Evolutionary conservation across 108 stramenopile species (phyloP).

Genomic region (Asterionellopsis glacialis): DNA sequence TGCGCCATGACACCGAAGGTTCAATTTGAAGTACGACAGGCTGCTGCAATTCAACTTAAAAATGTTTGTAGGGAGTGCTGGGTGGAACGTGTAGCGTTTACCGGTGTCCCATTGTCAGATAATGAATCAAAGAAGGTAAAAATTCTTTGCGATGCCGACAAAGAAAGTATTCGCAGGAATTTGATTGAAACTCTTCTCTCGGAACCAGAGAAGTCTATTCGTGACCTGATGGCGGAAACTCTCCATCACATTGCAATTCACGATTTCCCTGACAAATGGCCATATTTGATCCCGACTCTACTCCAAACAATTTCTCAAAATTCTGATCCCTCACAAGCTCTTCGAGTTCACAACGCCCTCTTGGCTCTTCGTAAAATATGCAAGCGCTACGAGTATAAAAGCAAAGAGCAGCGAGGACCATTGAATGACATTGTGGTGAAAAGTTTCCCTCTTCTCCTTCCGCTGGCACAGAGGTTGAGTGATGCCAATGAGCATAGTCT

Average conservation of each 20-base stretch:
- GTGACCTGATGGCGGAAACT: conserved; percentile 90
- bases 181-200: conserved; percentile 75
- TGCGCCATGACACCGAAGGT: conserved; percentile 31
- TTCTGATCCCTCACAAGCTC: conserved; percentile 53
- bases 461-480: conserved; percentile 64
- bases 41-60: conserved; percentile 87
- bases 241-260: conserved; percentile 85
- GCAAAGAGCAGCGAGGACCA: conserved; percentile 83
- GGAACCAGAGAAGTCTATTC: conserved; percentile 84
- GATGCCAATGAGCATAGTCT: conserved; percentile 61
- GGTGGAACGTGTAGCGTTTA: conserved; percentile 69
- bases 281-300: conserved; percentile 78
- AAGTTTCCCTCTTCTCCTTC: conserved; percentile 81
- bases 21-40: conserved; percentile 85
- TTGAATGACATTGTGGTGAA: conserved; percentile 85
- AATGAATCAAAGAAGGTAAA: conserved; percentile 41
- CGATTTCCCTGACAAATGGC: conserved; percentile 94
- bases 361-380: conserved; percentile 91
- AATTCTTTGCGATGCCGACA: conserved; percentile 66
- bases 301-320: conserved; percentile 69
- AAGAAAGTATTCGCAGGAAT: conserved; percentile 51
- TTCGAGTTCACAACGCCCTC: conserved; percentile 90
- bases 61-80: conserved; percentile 90
- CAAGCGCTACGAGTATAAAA: conserved; percentile 97
- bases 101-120: conserved; percentile 43